Evolutionary conservation across 2,329 filamentous ascomycete species (phyloP), one percentile per base, ranked within the genome.

Genomic region (Nigrospora osmanthi): DNA sequence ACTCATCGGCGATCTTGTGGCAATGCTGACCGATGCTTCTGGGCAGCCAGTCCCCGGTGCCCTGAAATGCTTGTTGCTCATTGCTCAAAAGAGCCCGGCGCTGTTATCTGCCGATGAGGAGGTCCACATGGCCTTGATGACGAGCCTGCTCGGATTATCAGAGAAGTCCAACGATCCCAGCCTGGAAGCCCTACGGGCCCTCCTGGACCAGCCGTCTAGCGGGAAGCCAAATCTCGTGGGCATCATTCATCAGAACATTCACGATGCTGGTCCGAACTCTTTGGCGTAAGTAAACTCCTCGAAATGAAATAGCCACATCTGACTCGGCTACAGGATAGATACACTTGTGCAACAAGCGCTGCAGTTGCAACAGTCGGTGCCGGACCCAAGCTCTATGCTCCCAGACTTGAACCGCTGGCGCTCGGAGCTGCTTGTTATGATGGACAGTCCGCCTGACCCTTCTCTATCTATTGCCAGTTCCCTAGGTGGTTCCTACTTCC

Each of bases 401-500:
- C 88, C 89, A 0, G 75, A 75, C 52, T 65, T 70, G 0, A 66
- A 73, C 2, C 65, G 77, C 11, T 96, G 90, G 89, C 71, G 75
- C 53, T 54, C 70, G 13, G 76, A 85, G 13, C 63, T 95, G 3
- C 57, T 60, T 0, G 67, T 66, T 1, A 73, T 89, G 46, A 63
- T 86, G 6, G 60, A 70, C 30, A 58, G 64, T 1, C 54, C 67
- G 1, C 75, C 81, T 3, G 77, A 79, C 48, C 70, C 77, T 6
- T 82, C 87, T 0, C 65, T 95, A 3, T 80, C 87, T 0, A 77
- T 95, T 5, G 87, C 84, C 2, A 90, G 82, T 57, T 75, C 74
- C 19, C 69, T 95, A 7, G 81, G 79, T 1, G 88, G 88, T 4
- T 79, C 80, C 1, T 76, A 86, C 6, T 81, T 85, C 51, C 65